Percentiles rank a stretch among this genome's conserved stretches.
Conservation (phyloP, 2,329 filamentous ascomycete species). For the Sporothrix schenckii region DNA sequence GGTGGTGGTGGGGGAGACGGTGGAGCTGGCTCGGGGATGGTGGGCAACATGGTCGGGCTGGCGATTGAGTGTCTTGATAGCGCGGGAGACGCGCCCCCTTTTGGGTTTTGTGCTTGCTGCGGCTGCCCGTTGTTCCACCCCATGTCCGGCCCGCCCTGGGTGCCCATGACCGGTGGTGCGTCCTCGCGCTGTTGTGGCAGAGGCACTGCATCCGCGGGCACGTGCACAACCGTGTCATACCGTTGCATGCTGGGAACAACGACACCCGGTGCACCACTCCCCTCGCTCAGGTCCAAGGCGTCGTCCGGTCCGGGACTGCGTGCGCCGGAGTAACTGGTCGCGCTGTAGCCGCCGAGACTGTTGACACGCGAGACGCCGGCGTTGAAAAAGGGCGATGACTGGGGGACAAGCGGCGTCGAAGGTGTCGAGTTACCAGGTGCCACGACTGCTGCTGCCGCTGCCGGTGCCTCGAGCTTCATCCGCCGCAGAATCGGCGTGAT, state of each 20-base stretch:
- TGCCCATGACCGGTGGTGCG: constrained; percentile 33
- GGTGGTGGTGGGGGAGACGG: constrained; percentile 24
- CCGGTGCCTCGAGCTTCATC: constrained; percentile 52
- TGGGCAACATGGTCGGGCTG: constrained; percentile 15
- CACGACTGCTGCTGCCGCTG: neutral
- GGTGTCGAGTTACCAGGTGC: neutral
- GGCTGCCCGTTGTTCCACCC: constrained; percentile 33
- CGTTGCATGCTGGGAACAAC: neutral
- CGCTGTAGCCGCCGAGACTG: constrained; percentile 29
- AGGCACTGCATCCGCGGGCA: neutral
- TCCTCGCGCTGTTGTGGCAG: neutral
- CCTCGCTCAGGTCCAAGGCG: neutral
- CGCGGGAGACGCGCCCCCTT: neutral
- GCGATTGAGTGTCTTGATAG: constrained; percentile 8
- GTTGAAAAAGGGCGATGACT: constrained; percentile 1
- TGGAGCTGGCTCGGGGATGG: constrained; percentile 25
- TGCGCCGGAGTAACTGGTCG: constrained; percentile 9
- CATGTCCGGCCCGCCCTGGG: constrained; percentile 34
- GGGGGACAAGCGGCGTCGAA: neutral
- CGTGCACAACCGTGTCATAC: constrained; percentile 21
- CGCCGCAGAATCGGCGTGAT: constrained; percentile 57
- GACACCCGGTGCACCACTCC: neutral
- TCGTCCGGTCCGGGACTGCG: constrained; percentile 9
- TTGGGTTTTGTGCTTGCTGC: neutral
- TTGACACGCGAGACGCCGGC: constrained; percentile 12